A percentile compares a stretch with the other conserved stretches of the same genome.
Evolutionary conservation across 2,329 filamentous ascomycete species (phyloP).

Genomic region (Cladophialophora psammophila): DNA sequence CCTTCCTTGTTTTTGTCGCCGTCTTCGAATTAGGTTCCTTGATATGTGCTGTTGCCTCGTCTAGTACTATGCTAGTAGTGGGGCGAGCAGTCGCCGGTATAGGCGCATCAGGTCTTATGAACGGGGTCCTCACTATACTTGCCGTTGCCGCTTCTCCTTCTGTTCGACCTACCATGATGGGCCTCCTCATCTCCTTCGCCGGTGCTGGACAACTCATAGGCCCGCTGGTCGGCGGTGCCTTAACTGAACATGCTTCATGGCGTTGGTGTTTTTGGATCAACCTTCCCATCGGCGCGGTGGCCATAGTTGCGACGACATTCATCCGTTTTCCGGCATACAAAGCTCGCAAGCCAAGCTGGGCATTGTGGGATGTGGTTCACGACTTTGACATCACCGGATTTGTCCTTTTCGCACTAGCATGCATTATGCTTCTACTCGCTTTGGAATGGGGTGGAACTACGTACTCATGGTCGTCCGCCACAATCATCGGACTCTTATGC

Average conservation of each 20-base stretch:
- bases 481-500: conserved; percentile 42
- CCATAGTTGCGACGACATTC: conserved; percentile 49
- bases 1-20: conserved; percentile 44
- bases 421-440: conserved; percentile 41
- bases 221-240: conserved; percentile 53
- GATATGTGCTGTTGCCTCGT: conserved; percentile 45
- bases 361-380: conserved; percentile 28
- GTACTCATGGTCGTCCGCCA: conserved; percentile 39
- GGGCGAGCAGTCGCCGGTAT: conserved; percentile 47
- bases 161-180: conserved; percentile 47
- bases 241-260: conserved; percentile 48
- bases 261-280: conserved; percentile 54
- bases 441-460: conserved; percentile 41
- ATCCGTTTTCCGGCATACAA: conserved; percentile 44
- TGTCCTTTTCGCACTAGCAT: conserved; percentile 38
- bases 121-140: conserved; percentile 55
- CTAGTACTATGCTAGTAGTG: conserved; percentile 43
- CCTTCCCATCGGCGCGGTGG: conserved; percentile 50
- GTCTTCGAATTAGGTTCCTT: conserved; percentile 46
- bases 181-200: conserved; percentile 43
- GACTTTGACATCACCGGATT: conserved; percentile 41
- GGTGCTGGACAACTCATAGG: conserved; percentile 50
- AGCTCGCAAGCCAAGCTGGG: conserved; percentile 24
- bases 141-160: conserved; percentile 44
- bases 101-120: conserved; percentile 45